These are phyloP conservation scores for Bretschneidera sinensis DNA, from an alignment of 345 rosid genomes.

Conservation along the genomic window DNA sequence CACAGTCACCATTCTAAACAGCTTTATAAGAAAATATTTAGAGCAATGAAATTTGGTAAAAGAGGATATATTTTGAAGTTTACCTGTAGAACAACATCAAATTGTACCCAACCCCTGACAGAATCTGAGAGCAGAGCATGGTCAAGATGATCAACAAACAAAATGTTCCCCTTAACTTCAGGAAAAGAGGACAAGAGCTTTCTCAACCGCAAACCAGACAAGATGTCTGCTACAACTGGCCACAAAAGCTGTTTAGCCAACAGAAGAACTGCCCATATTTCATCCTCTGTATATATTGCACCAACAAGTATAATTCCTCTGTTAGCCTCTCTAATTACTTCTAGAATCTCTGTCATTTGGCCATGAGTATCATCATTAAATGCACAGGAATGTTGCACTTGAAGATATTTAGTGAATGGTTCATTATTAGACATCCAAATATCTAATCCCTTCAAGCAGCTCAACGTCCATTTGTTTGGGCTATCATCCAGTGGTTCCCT, in stretches of 20 bases:
- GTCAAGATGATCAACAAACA: conserved; percentile 82
- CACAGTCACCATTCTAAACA: too few species aligned
- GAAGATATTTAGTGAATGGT: conserved; percentile 80
- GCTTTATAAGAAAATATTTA: neutral
- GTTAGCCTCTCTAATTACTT: conserved; percentile 45
- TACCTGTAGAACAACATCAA: conserved; percentile 88
- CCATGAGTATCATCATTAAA: conserved; percentile 19
- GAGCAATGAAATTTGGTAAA: conserved; percentile 9
- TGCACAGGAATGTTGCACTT: conserved; percentile 37
- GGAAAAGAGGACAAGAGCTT: conserved; percentile 46
- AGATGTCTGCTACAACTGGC: conserved; percentile 88
- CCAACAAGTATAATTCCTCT: conserved; percentile 72
- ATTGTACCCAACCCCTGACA: conserved; percentile 46
- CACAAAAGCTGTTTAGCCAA: conserved; percentile 78
- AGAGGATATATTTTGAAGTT: neutral
- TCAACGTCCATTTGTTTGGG: conserved; percentile 48
- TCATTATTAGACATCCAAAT: conserved; percentile 62
- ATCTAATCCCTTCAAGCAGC: conserved; percentile 79
- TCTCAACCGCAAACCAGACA: conserved; percentile 90
- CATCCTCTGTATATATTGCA: conserved; percentile 72
- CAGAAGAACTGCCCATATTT: conserved; percentile 83
- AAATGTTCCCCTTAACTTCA: conserved; percentile 34
- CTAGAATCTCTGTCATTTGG: conserved; percentile 47
- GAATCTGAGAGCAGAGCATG: conserved; percentile 73
- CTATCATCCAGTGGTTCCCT: conserved; percentile 81